Conservation (phyloP, 23 red algal genomes). For the Gracilaria caudata region DNA sequence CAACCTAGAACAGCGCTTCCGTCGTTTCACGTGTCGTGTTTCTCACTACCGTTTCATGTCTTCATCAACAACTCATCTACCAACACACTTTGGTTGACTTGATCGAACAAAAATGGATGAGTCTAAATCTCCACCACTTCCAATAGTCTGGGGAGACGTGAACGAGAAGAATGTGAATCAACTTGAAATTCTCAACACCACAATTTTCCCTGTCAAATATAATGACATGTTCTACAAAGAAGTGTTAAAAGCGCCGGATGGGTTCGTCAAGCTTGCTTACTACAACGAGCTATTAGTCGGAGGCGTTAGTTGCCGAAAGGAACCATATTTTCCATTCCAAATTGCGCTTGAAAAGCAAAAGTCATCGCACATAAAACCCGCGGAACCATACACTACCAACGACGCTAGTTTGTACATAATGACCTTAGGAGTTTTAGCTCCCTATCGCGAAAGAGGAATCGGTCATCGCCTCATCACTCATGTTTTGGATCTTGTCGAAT, state of each 20-base stretch:
- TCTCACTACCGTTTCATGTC: no score
- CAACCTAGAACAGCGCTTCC: no score
- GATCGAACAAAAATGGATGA: neutral
- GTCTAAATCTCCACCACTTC: neutral
- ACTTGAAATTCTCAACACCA: conserved; percentile 62
- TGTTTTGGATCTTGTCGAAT: conserved; percentile 63
- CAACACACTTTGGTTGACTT: neutral
- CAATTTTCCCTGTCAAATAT: conserved; percentile 86
- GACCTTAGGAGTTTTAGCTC: conserved; percentile 85
- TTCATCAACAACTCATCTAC: neutral
- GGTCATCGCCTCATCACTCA: conserved; percentile 67
- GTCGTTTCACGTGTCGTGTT: no score
- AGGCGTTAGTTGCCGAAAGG: conserved; percentile 54
- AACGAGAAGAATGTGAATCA: conserved; percentile 77
- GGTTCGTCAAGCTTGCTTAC: conserved; percentile 68
- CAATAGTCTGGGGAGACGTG: conserved; percentile 36
- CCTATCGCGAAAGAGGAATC: conserved; percentile 86
- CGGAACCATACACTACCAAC: neutral
- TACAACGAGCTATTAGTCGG: conserved; percentile 53
- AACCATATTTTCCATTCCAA: conserved; percentile 19
- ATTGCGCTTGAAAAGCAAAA: neutral
- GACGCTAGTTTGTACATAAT: conserved; percentile 83
- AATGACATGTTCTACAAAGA: conserved; percentile 64
- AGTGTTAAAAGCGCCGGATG: conserved; percentile 48
- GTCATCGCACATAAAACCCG: neutral